These are phyloP conservation scores for Primulina huaijiensis DNA, from an alignment of 257 asterid genomes.

Conservation along the genomic window DNA sequence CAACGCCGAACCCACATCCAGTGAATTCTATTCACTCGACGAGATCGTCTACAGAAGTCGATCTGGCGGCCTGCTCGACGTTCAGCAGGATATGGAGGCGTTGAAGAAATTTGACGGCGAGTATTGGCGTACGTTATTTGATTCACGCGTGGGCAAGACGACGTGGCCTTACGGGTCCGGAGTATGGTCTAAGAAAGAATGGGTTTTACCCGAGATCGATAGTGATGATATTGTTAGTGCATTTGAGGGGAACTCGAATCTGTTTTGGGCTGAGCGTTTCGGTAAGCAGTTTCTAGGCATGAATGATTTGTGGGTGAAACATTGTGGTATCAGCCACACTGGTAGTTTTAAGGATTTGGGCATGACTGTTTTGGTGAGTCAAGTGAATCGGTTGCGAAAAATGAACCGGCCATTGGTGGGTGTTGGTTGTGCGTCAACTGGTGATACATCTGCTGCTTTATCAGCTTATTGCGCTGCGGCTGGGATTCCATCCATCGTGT, in stretches of 20 bases:
- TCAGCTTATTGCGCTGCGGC: slow-evolving; percentile 82
- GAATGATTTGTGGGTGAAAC: slow-evolving; percentile 83
- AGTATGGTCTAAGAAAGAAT: slow-evolving; percentile 78
- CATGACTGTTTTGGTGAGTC: slow-evolving; percentile 85
- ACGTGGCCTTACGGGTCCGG: slow-evolving; percentile 89
- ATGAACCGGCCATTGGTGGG: slow-evolving; percentile 74
- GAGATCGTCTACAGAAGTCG: slow-evolving; percentile 83
- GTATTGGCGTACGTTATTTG: slow-evolving; percentile 67
- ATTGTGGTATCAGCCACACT: slow-evolving; percentile 78
- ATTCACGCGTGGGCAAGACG: slow-evolving; percentile 80
- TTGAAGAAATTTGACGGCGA: slow-evolving; percentile 66
- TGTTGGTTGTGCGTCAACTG: slow-evolving; percentile 82
- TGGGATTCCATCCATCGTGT: slow-evolving; percentile 75
- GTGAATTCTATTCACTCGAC: slow-evolving; percentile 67
- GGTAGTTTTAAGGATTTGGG: slow-evolving; percentile 48
- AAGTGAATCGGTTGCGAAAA: slow-evolving; percentile 65
- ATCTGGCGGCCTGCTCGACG: slow-evolving; percentile 82
- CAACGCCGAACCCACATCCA: slow-evolving; percentile 45
- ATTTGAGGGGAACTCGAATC: slow-evolving; percentile 68
- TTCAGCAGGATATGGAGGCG: slow-evolving; percentile 77
- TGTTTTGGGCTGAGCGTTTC: slow-evolving; percentile 86
- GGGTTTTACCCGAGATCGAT: slow-evolving; percentile 78
- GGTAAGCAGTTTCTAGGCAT: slow-evolving; percentile 84
- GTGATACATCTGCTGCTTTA: slow-evolving; percentile 77
- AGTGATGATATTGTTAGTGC: slow-evolving; percentile 71